These are phyloP conservation scores for Trichophyton verrucosum DNA, from an alignment of 2,329 filamentous ascomycete species.

Conservation along the genomic window DNA sequence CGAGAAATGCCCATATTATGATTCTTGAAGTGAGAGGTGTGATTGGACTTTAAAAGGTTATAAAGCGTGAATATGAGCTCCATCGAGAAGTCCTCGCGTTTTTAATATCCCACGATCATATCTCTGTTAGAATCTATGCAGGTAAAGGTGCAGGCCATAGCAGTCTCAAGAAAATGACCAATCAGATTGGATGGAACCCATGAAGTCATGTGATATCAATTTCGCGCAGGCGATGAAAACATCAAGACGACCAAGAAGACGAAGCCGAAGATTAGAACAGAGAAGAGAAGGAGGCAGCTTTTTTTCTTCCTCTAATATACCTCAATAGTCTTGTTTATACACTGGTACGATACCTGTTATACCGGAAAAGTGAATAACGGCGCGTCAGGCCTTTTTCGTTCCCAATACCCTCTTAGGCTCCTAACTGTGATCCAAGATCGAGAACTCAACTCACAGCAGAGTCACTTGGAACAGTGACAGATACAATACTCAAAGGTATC, in stretches of 20 bases:
- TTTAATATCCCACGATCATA: constrained; percentile 17
- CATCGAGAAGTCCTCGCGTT: constrained; percentile 16
- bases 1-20: constrained; percentile 22
- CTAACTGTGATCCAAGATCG: not conserved
- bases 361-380: not conserved
- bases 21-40: constrained; percentile 27
- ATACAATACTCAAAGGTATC: too few relatives aligned
- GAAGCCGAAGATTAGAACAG: too few relatives aligned
- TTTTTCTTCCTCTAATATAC: not conserved
- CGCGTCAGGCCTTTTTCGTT: too few relatives aligned
- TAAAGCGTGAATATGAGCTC: constrained; percentile 11
- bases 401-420: too few relatives aligned
- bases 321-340: not conserved
- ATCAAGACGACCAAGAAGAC: not conserved
- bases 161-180: too few relatives aligned
- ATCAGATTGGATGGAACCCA: too few relatives aligned
- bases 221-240: not conserved
- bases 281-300: not conserved
- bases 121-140: constrained; percentile 16
- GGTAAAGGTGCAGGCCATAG: too few relatives aligned
- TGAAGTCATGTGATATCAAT: not conserved
- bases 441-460: too few relatives aligned
- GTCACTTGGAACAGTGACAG: too few relatives aligned
- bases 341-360: not conserved
- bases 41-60: constrained; percentile 28